Evolutionary conservation across 1,284 basidiomycete genomes (phyloP), one percentile per base, ranked within the genome.

Genomic region (Mycena sp.): DNA sequence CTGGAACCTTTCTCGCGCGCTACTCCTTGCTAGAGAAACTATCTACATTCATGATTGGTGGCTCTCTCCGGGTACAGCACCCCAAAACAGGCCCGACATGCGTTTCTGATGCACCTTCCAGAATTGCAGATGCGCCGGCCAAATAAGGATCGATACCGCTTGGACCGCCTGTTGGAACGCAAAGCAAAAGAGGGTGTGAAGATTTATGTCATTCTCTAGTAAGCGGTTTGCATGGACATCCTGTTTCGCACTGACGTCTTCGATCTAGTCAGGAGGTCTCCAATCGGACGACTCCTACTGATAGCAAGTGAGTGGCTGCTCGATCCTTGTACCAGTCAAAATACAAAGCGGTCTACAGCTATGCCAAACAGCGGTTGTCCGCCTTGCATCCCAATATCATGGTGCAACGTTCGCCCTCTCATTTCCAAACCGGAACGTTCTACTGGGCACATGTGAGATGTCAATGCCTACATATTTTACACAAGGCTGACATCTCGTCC

Each of bases 11-110:
- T 95, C 94, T 30, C 87, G 95, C 49, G 97, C 98, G 0, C 92
- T 99, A 55, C 82, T 94, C 52, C 86, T 98, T 70, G 97, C 98
- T 3, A 92, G 91, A 73, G 93, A 98, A 71, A 87, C 83, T 25
- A 94, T 96, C 63, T 95, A 95, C 73, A 97, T 98, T 41, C 95
- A 98, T 73, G 95, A 96, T 77, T 98, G 96, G 96, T 98, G 95
- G 95, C 78, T 95, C 30, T 93, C 92, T 21, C 93, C 93, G 2
- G 92, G 92, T 91, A 72, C 53, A 79, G 58, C 50, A 19, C 30
- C 49, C 26, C 32, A 35, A 35, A 35, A 21, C 4, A 46, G 41
- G 64, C 40, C 35, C 51, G 37, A 37, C 25, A 61, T 43, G 43
- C 45, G 17, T 28, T 29, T 30, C 48, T 51, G 28, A 52, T 23